phyloP scores from a whole-genome alignment of 441 rosid genomes.

The Francoa sonchifolia region DNA sequence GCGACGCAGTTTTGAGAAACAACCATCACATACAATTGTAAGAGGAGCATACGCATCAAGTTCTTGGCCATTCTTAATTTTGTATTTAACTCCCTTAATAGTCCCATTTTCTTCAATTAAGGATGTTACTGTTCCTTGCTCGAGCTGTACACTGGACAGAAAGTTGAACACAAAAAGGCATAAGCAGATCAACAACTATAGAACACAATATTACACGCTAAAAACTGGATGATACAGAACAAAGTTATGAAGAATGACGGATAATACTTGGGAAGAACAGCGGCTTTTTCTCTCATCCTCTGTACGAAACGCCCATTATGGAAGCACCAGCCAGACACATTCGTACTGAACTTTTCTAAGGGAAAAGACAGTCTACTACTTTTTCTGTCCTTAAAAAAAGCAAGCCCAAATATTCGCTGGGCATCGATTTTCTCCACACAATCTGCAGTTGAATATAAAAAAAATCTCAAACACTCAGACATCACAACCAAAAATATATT shows the following conservation, averaged over 20 bases:
- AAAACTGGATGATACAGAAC: too few relatives aligned
- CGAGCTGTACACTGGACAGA: conserved; percentile 10
- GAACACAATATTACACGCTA: too few relatives aligned
- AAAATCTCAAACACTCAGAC: not conserved
- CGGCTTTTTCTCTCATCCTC: conserved; percentile 14
- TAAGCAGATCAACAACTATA: too few relatives aligned
- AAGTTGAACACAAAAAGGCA: too few relatives aligned
- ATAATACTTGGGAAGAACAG: conserved; percentile 1
- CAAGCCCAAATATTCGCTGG: conserved; percentile 9
- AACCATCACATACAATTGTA: conserved; percentile 15
- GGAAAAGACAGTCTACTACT: conserved; percentile 9
- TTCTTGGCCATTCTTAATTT: conserved; percentile 2
- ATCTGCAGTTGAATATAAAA: not conserved
- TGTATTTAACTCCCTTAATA: conserved; percentile 12
- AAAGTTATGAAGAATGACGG: too few relatives aligned
- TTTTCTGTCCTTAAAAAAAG: conserved; percentile 11
- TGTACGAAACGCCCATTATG: conserved; percentile 12
- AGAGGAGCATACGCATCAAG: conserved; percentile 5
- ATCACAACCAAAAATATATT: too few relatives aligned
- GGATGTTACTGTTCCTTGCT: conserved; percentile 16
- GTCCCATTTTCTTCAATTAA: conserved; percentile 10
- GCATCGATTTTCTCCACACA: conserved; percentile 7
- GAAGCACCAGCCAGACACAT: conserved; percentile 13
- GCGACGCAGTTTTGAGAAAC: conserved; percentile 12
- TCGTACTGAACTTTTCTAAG: conserved; percentile 6